These are phyloP conservation scores for Penicillium capsulatum DNA, from an alignment of 2,329 filamentous ascomycete genomes.

Conservation along the genomic window DNA sequence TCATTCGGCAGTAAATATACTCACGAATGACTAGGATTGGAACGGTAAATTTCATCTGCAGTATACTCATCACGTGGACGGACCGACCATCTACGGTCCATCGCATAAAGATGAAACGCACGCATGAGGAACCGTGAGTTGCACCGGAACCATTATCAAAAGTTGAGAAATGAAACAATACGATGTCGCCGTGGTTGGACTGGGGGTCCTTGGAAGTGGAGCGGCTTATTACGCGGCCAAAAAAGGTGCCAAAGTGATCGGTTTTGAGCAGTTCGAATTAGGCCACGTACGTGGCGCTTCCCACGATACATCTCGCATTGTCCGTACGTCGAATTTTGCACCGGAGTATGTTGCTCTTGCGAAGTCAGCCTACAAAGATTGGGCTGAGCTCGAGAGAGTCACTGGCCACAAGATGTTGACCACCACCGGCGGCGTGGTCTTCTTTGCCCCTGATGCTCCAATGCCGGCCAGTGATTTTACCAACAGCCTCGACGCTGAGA, in stretches of 20 bases:
- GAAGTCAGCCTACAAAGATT: constrained; percentile 38
- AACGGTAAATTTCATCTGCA: background rate
- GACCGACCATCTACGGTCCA: background rate
- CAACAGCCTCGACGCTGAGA: constrained; percentile 14
- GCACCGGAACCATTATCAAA: no score
- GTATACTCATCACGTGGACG: constrained; percentile 5
- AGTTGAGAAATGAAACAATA: constrained; percentile 17
- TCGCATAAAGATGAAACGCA: constrained; percentile 1
- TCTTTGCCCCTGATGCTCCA: constrained; percentile 16
- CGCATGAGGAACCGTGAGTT: no score
- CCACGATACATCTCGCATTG: constrained; percentile 29
- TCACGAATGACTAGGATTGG: background rate
- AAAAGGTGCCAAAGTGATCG: constrained; percentile 27
- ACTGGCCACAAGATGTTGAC: constrained; percentile 21
- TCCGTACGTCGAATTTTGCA: constrained; percentile 25
- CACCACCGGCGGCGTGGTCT: constrained; percentile 26
- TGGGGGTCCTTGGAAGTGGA: constrained; percentile 27
- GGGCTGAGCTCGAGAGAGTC: constrained; percentile 24
- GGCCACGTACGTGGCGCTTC: constrained; percentile 29
- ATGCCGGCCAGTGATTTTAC: constrained; percentile 15
- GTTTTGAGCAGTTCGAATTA: constrained; percentile 28
- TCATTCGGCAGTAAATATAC: no score
- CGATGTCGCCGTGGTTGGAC: constrained; percentile 27
- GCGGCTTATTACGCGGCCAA: constrained; percentile 26
- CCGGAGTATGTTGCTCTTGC: constrained; percentile 38